Evolutionary conservation across 129 eudicot species (phyloP).

Genomic region (sunflower (Helianthus annuus)): DNA sequence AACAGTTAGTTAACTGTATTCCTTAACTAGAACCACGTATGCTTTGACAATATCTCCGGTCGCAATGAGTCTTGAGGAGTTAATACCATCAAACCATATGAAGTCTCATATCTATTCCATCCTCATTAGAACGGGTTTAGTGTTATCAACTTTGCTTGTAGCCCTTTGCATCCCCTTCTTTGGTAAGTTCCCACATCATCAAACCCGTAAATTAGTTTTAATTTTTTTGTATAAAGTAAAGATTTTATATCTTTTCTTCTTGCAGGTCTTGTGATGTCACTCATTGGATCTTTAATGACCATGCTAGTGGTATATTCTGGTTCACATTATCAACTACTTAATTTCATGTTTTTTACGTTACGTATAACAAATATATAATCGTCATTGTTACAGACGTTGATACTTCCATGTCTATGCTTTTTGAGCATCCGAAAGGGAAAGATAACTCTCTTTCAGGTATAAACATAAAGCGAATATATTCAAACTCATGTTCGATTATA

Average conservation of each 20-base stretch:
- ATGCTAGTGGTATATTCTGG: constrained; percentile 80
- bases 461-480: background rate
- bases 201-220: background rate
- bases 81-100: constrained; percentile 59
- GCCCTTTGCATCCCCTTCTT: constrained; percentile 80
- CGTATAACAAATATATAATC: background rate
- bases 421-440: constrained; percentile 74
- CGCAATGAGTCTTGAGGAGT: constrained; percentile 91
- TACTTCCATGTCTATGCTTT: constrained; percentile 87
- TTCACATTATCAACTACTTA: constrained; percentile 2
- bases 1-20: background rate
- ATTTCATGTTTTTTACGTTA: constrained; percentile 7
- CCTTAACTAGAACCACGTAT: constrained; percentile 57
- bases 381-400: constrained; percentile 60
- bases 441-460: constrained; percentile 62
- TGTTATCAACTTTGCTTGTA: constrained; percentile 71
- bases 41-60: constrained; percentile 93
- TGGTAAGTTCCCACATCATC: constrained; percentile 45
- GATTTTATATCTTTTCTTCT: background rate
- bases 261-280: constrained; percentile 85
- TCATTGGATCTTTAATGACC: constrained; percentile 90
- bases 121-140: constrained; percentile 76
- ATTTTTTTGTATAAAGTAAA: constrained; percentile 17
- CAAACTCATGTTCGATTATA: background rate
- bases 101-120: constrained; percentile 59